phyloP scores from a whole-genome alignment of 768 basidiomycete genomes.

The Gyrodon lividus region DNA sequence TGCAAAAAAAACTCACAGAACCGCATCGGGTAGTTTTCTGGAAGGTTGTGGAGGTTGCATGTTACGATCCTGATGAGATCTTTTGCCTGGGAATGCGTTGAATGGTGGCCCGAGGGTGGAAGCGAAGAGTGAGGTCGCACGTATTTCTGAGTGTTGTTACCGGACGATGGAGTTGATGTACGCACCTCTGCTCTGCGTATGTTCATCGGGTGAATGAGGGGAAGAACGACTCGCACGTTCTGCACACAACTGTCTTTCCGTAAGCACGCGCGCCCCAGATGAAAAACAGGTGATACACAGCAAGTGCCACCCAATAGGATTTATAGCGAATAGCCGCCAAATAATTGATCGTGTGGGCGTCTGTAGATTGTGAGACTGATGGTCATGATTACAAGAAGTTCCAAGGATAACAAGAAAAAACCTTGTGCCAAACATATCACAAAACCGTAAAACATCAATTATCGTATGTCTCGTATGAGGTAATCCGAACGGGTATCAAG shows the following conservation, averaged over 20 bases:
- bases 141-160: background rate
- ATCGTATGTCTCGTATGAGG: too few species aligned
- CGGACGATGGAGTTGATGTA: background rate
- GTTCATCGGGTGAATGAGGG: slow-evolving; percentile 19
- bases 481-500: too few species aligned
- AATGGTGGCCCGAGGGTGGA: background rate
- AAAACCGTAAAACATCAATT: background rate
- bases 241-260: too few species aligned
- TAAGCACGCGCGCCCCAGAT: background rate
- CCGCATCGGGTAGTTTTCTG: slow-evolving; percentile 45
- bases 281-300: background rate
- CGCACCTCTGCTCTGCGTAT: slow-evolving; percentile 31
- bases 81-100: slow-evolving; percentile 34
- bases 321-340: too few species aligned
- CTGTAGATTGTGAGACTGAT: too few species aligned
- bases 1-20: slow-evolving; percentile 23
- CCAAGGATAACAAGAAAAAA: too few species aligned
- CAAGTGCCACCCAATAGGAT: background rate
- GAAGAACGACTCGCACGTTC: too few species aligned
- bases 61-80: slow-evolving; percentile 51
- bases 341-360: background rate
- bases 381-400: background rate
- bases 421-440: too few species aligned
- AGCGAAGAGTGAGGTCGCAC: background rate
- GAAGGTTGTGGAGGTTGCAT: slow-evolving; percentile 52